phyloP scores from a whole-genome alignment of 371 early-diverging fungal genomes.

The Rhizopus arrhizus region DNA sequence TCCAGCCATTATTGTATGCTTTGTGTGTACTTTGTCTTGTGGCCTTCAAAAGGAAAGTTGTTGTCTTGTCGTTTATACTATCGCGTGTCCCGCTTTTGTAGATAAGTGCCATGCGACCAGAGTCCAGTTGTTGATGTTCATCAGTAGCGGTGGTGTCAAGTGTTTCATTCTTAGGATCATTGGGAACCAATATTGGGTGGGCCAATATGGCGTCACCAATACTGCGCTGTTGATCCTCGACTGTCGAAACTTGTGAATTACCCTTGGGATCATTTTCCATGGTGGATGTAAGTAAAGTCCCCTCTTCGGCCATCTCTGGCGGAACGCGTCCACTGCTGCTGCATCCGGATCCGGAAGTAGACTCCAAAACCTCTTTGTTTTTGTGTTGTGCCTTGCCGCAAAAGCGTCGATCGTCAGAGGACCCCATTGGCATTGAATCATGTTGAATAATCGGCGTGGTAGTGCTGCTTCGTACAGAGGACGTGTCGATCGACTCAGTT shows the following conservation, averaged over 20 bases:
- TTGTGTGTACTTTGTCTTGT: background rate
- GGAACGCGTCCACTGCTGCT: conserved; percentile 30
- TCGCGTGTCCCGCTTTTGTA: background rate
- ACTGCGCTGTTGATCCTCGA: conserved; percentile 13
- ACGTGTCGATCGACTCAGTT: conserved; percentile 14
- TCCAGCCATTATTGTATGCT: conserved; percentile 1
- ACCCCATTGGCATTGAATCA: conserved; percentile 11
- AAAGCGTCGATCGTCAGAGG: conserved; percentile 35
- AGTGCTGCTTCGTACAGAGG: conserved; percentile 19
- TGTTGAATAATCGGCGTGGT: conserved; percentile 3
- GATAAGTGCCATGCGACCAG: conserved; percentile 11
- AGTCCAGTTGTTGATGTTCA: background rate
- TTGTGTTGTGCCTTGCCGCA: conserved; percentile 24
- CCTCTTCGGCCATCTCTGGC: conserved; percentile 20
- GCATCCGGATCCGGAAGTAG: conserved; percentile 27
- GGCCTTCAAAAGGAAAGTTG: background rate
- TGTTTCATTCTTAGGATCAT: conserved; percentile 7
- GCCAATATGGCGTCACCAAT: conserved; percentile 29
- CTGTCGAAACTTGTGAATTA: conserved; percentile 22
- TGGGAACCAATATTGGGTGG: conserved; percentile 26
- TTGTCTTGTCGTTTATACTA: background rate
- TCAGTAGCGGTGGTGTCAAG: background rate
- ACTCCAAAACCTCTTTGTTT: conserved; percentile 24
- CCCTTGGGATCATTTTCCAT: conserved; percentile 31
- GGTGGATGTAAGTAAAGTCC: conserved; percentile 30